Percentiles rank a stretch among this genome's conserved stretches.
Evolutionary conservation across 2,329 filamentous ascomycete genomes (phyloP).

Genomic region (Penicillium sp.): DNA sequence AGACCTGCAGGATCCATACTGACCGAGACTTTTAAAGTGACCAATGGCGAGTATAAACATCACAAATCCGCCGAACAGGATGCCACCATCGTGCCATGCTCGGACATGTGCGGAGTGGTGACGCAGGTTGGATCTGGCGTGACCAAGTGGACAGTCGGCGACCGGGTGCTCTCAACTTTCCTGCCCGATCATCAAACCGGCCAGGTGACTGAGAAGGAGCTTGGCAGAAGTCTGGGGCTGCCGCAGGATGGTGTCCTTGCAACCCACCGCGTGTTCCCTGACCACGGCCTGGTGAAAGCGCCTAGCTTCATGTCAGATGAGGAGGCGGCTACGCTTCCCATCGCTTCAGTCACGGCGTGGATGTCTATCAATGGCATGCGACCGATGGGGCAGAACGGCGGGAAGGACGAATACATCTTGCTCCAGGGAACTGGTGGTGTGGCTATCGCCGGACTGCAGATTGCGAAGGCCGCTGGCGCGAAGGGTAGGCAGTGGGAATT

Average conservation of each 20-base stretch:
- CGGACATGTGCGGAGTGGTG: slow-evolving; percentile 67
- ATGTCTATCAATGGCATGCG: slow-evolving; percentile 46
- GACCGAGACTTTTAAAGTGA: slow-evolving; percentile 44
- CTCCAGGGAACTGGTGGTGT: slow-evolving; percentile 55
- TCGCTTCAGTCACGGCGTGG: slow-evolving; percentile 52
- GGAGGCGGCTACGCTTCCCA: slow-evolving; percentile 42
- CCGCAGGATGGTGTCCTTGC: slow-evolving; percentile 51
- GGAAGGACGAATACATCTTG: slow-evolving; percentile 48
- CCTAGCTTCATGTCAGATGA: slow-evolving; percentile 38
- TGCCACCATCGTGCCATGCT: slow-evolving; percentile 59
- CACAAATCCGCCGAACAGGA: slow-evolving; percentile 52
- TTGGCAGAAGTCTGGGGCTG: slow-evolving; percentile 58
- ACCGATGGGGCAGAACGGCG: slow-evolving; percentile 45
- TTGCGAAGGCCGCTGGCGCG: slow-evolving; percentile 49
- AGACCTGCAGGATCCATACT: background rate
- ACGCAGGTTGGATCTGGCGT: slow-evolving; percentile 49
- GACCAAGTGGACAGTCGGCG: slow-evolving; percentile 52
- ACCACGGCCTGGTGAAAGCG: slow-evolving; percentile 38
- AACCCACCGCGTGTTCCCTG: slow-evolving; percentile 44
- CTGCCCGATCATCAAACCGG: slow-evolving; percentile 53
- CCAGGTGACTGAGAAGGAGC: slow-evolving; percentile 55
- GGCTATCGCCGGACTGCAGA: slow-evolving; percentile 43
- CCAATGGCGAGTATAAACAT: slow-evolving; percentile 65
- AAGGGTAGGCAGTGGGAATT: slow-evolving; percentile 25
- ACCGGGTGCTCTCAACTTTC: slow-evolving; percentile 67